Percentiles rank a stretch among this genome's conserved stretches.
These are phyloP conservation scores for Rhodotorula sp. DNA, from an alignment of 1,284 basidiomycete species.

Conservation along the genomic window DNA sequence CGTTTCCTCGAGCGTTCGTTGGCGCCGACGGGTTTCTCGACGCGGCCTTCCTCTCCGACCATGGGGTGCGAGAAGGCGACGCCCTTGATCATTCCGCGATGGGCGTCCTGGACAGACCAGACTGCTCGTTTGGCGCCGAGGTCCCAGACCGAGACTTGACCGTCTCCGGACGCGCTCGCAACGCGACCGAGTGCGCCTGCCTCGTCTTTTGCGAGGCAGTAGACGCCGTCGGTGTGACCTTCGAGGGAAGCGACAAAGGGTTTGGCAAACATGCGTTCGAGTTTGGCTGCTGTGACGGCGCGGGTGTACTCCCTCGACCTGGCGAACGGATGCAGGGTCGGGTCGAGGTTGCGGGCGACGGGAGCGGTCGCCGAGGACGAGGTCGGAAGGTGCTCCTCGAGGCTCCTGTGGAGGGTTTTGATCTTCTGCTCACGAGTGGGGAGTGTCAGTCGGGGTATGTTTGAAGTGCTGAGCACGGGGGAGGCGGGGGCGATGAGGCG, in stretches of 20 bases:
- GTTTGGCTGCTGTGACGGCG: conserved; percentile 91
- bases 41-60: conserved; percentile 34
- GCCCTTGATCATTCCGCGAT: conserved; percentile 89
- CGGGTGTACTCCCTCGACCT: conserved; percentile 89
- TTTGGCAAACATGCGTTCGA: conserved; percentile 95
- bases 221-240: conserved; percentile 94
- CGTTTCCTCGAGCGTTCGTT: conserved; percentile 36
- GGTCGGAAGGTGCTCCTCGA: conserved; percentile 65
- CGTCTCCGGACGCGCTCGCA: conserved; percentile 94
- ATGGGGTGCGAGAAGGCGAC: conserved; percentile 61
- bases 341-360: conserved; percentile 85
- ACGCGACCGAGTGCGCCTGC: conserved; percentile 66
- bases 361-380: conserved; percentile 74
- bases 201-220: conserved; percentile 75
- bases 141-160: conserved; percentile 90
- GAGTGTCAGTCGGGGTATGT: neutral
- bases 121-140: conserved; percentile 67
- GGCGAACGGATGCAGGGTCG: conserved; percentile 89
- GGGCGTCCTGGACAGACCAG: conserved; percentile 72
- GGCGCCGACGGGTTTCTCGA: conserved; percentile 42
- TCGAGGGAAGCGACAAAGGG: conserved; percentile 89
- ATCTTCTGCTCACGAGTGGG: conserved; percentile 64
- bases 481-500: neutral
- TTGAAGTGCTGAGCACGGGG: neutral
- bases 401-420: conserved; percentile 79